Base-by-base conservation (phyloP, 768 basidiomycete genomes). In the Panus rudis region DNA sequence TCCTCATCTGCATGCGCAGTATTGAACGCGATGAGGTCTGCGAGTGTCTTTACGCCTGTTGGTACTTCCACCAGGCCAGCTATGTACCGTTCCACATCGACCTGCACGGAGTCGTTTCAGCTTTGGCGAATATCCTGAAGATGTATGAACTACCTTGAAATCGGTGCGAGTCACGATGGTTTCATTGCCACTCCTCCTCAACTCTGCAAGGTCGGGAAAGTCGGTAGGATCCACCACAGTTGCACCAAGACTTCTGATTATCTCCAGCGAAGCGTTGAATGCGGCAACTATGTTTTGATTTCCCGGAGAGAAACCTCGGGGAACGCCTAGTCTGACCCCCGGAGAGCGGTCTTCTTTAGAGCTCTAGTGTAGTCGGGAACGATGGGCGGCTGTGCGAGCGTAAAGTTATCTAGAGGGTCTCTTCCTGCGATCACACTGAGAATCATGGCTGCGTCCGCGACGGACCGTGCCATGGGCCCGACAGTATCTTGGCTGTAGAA, bases 181-280 rank as follows among this genome's bases (percentile, higher is more conserved):
- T 55, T 83, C 79, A 43, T 78, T 76, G 0, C 46, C 42, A 17
- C 69, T 68, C 0, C 73, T 72, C 3, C 51, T 46, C 16, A 67
- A 51, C 41, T 76, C 77, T 1, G 70, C 65, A 3, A 72, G 74
- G 21, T 73, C 73, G 0, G 78, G 72, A 13, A 84, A 60, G 45
- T 82, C 76, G 1, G 78, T 75, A 1, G 79, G 78, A 52, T 84
- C 81, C 6, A 83, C 66, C 4, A 84, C 63, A 1, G 71, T 63
- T 6, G 72, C 72, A 13, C 72, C 74, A 4, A 72, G 59, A 2
- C 47, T 45, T 2, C 61, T 54, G 19, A 74, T 55, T 14, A 61
- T 54, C 27, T 62, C 60, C 17, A 75, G 47, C 3, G 68, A 62
- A 3, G 55, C 58, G 28, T 69, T 55, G 53, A 74, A 75, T 27